phyloP scores from a whole-genome alignment of 179 eudicot genomes.

The Patellifolia procumbens region DNA sequence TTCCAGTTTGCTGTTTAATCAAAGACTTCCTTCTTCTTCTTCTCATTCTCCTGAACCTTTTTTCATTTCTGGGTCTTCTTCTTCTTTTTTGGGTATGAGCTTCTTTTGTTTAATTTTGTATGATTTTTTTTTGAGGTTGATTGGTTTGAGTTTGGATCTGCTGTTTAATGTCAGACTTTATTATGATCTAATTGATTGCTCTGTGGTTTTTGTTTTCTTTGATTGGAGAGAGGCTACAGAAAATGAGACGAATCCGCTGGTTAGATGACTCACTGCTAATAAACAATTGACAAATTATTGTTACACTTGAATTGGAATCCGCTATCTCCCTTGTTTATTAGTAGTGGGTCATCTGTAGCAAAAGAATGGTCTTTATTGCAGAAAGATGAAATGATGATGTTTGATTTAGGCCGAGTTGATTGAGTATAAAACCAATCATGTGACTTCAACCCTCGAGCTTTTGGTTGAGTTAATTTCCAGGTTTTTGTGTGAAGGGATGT shows the following conservation, averaged over 20 bases:
- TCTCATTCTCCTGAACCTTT: constrained; percentile 51
- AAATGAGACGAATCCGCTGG: no score
- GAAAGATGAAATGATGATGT: neutral
- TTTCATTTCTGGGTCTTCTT: constrained; percentile 54
- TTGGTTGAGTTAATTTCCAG: no score
- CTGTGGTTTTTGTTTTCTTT: neutral
- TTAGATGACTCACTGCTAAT: no score
- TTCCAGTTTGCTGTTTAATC: constrained; percentile 38
- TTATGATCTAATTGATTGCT: constrained; percentile 11
- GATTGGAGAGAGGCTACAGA: neutral
- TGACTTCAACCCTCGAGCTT: no score
- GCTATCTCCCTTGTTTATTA: no score
- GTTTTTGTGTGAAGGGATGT: no score
- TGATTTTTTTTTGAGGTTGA: no score
- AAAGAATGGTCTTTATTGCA: no score
- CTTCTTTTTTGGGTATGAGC: constrained; percentile 68
- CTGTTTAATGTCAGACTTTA: neutral
- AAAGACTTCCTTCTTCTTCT: constrained; percentile 27
- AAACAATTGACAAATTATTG: no score
- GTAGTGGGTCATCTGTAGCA: neutral
- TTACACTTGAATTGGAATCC: no score
- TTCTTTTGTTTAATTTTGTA: constrained; percentile 1
- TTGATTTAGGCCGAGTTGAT: neutral
- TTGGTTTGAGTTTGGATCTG: neutral
- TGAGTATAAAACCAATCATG: no score